Base-by-base conservation (phyloP, 2,329 filamentous ascomycete species). In the Diaporthe eres region DNA sequence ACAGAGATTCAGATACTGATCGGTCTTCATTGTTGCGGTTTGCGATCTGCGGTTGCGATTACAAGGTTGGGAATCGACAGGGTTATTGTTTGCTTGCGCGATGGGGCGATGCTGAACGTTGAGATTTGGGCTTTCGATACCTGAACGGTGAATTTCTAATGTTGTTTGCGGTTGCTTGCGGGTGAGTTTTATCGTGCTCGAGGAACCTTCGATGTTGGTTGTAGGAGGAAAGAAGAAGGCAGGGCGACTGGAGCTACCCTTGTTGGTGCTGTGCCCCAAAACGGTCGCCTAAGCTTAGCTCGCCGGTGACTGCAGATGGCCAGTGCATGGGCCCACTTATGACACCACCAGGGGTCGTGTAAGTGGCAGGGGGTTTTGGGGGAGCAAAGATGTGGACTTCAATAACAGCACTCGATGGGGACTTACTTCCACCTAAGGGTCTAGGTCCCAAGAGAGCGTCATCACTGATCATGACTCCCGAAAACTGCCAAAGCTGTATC, bases 1-100 rank as follows among this genome's bases (percentile, higher is more conserved):
- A 83, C 88, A 89, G 37, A 88, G 83, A 75, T 83, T 86, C 68
- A 89, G 83, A 77, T 88, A 89, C 73, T 83, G 84, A 77, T 90
- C 86, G 78, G 76, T 68, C 76, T 77, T 77, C 76, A 77, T 77
- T 76, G 61, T 76, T 71, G 67, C 71, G 72, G 10, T 19, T 44
- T 67, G 51, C 65, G 22, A 22, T 67, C n/a, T 47, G 34, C 31
- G n/a, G 8, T 22, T 58, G 28, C 61, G 34, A n/a, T 70, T 31
- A 39, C 34, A 39, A 22, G 39, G 65, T 74, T 9, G 17, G 19
- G 55, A 19, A 39, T 53, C 17, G 55, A 71, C 19, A 8, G 47
- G 19, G 34, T 13, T 34, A 42, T 31, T 15, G 22, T 47, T 44
- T 71, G 57, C 51, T 67, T 28, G 39, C 31, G 73, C 73, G 37